Evolutionary conservation across 129 eudicot genomes (phyloP), one percentile per base, ranked within the genome.

Genomic region (Flaveria ramosissima): DNA sequence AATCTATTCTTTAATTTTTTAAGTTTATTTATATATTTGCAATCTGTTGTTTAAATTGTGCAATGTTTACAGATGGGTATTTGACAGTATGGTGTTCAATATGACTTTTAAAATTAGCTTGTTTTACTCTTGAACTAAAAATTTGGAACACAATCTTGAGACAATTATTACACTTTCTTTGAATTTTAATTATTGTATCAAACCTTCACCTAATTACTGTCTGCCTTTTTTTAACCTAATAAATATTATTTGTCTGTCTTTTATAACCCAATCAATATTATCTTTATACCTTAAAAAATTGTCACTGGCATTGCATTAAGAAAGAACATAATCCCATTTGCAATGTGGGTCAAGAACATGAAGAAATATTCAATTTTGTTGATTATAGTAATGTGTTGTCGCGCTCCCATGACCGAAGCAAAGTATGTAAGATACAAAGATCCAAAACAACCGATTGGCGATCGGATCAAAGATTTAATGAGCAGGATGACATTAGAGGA

Each of bases 401-500:
- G 80, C 51, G 77, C 81, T 66, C 75, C 82, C 19, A 67, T 80
- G 70, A 62, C 86, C 74, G 77, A 85, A 73, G 88, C 92, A 19
- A 87, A 66, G 63, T 83, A 85, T 85, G 51, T 79, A 9, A 85
- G 60, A 62, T 92, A 87, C 80, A 87, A 89, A 78, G 97, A 92
- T 84, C 86, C 97, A 4, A 92, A 84, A 43, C 86, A 87, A 61
- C 89, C 90, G 2, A 12, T 89, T 9, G 77, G 63, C 66, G 72
- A 17, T 60, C 65, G 97, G 47, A 76, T 92, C 9, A 85, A 82
- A 70, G 92, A 92, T 68, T 80, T 92, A 5, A 64, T 92, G 80
- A 72, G 72, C 46, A 81, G 84, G 21, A 92, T 92, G 97, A 92
- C 86, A 9, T 64, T 92, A 12, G 86, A 77, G 51, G 97, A 92